phyloP scores from a whole-genome alignment of 2,329 filamentous ascomycete genomes.

The Xylogone sp. region DNA sequence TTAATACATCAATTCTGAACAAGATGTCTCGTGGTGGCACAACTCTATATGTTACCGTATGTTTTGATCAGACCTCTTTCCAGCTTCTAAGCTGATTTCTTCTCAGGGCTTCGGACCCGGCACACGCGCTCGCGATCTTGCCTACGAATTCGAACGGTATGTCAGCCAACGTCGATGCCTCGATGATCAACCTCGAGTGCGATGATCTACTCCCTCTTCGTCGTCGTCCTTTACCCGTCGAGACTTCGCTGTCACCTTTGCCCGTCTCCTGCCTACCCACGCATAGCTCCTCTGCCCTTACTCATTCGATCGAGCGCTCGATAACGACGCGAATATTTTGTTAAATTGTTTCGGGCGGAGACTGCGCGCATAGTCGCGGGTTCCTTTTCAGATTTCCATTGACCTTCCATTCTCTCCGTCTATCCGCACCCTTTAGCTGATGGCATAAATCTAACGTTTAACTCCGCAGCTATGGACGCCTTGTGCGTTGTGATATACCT shows the following conservation, averaged over 20 bases:
- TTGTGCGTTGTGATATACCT: conserved; percentile 97
- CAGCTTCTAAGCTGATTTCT: background rate
- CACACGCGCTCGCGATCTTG: conserved; percentile 96
- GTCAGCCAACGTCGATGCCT: conserved; percentile 58
- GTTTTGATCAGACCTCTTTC: conserved; percentile 4
- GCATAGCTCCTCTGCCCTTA: conserved; percentile 30
- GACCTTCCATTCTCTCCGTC: conserved; percentile 20
- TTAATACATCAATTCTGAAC: background rate
- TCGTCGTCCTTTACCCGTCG: conserved; percentile 32
- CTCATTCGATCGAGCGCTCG: conserved; percentile 36
- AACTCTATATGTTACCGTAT: conserved; percentile 85
- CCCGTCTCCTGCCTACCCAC: conserved; percentile 37
- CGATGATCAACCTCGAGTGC: conserved; percentile 35
- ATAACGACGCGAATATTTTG: conserved; percentile 27
- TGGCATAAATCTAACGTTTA: conserved; percentile 19
- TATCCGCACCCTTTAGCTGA: conserved; percentile 15
- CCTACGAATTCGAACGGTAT: conserved; percentile 99
- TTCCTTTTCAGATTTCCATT: conserved; percentile 4
- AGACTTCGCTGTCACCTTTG: conserved; percentile 40
- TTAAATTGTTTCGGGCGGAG: conserved; percentile 21
- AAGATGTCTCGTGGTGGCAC: conserved; percentile 88
- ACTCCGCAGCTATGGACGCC: conserved; percentile 78
- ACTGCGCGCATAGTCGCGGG: conserved; percentile 1
- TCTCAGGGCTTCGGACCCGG: conserved; percentile 86
- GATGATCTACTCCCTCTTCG: conserved; percentile 31